phyloP scores from a whole-genome alignment of 257 asterid species.

The Schizonepeta tenuifolia region DNA sequence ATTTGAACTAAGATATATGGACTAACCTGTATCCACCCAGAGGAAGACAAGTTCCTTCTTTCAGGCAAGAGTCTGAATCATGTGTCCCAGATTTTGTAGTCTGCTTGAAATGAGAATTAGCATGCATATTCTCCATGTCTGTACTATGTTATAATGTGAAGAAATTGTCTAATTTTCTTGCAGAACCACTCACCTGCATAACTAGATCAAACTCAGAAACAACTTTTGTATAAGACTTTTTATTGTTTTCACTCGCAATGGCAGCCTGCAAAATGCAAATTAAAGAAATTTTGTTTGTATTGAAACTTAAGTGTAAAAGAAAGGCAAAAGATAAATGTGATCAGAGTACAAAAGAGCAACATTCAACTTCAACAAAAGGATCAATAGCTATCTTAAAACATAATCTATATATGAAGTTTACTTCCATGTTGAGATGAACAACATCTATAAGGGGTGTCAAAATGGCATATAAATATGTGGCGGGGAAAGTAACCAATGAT shows the following conservation, averaged over 20 bases:
- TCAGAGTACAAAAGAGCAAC: conserved; percentile 26
- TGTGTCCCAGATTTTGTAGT: conserved; percentile 92
- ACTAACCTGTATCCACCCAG: conserved; percentile 99
- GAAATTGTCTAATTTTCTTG: conserved; percentile 26
- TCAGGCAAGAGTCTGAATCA: conserved; percentile 88
- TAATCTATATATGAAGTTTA: conserved; percentile 13
- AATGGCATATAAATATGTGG: background rate
- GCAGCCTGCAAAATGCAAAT: conserved; percentile 79
- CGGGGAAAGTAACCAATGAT: background rate
- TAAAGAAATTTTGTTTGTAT: conserved; percentile 11
- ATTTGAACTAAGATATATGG: conserved; percentile 26
- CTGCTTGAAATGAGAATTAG: conserved; percentile 45
- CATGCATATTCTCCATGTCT: conserved; percentile 17
- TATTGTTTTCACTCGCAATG: conserved; percentile 54
- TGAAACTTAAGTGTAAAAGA: conserved; percentile 14
- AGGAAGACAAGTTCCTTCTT: conserved; percentile 86
- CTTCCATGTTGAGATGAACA: conserved; percentile 11
- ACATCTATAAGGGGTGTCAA: conserved; percentile 10
- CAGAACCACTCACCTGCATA: conserved; percentile 73
- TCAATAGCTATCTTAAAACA: conserved; percentile 3
- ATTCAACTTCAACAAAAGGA: conserved; percentile 24
- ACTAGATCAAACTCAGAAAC: conserved; percentile 96
- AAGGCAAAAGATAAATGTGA: conserved; percentile 25
- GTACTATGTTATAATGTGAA: conserved; percentile 14
- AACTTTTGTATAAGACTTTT: conserved; percentile 51